Evolutionary conservation across 139 green algal species (phyloP), one percentile per base, ranked within the genome.

Genomic region (Parachlorella kessleri): DNA sequence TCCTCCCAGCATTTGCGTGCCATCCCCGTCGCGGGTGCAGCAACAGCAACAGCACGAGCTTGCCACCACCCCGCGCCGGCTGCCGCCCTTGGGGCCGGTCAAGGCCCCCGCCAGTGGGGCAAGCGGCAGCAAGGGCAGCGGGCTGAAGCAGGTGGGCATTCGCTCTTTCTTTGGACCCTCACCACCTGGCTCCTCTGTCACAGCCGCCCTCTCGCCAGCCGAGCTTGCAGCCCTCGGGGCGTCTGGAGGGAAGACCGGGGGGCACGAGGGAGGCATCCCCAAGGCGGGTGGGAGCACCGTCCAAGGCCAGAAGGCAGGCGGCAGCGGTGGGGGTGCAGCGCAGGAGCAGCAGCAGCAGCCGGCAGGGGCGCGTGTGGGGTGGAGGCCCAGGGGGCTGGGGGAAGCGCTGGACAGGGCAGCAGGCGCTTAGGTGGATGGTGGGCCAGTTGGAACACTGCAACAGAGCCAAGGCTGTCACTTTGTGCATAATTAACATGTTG

Each of bases 121-220:
- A 14, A 18, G 48, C 14, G 48, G 14, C 48, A 59, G 69, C 26
- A 24, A 39, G 7, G 40, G 36, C 63, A 68, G 23, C 36, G 41
- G 59, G 59, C 26, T 71, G 8, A 70, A 30, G 63, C 74, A 73
- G 63, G n/a, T 79, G 10, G 74, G 64, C 74, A 79, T 79, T n/a
- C 59, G 73, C 8, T 41, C 36, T 5, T 79, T 73, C 64, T 79
- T 79, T 59, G 48, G 48, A 18, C 14, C 48, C 48, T 14, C 14
- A 18, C 14, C 14, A 18, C 14, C 48, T 18, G 21, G 48, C 48
- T 14, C 48, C 21, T 14, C 48, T 59, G 48, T 18, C 48, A 59
- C 48, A 14, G 48, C 48, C 14, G 48, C 48, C 48, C n/a, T n/a
- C n/a, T n/a, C n/a, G n/a, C n/a, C n/a, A n/a, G n/a, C n/a, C n/a